Percentiles rank a stretch among this genome's conserved stretches.
These are phyloP conservation scores for Myriangium duriaei DNA, from an alignment of 2,329 filamentous ascomycete species.

Conservation along the genomic window DNA sequence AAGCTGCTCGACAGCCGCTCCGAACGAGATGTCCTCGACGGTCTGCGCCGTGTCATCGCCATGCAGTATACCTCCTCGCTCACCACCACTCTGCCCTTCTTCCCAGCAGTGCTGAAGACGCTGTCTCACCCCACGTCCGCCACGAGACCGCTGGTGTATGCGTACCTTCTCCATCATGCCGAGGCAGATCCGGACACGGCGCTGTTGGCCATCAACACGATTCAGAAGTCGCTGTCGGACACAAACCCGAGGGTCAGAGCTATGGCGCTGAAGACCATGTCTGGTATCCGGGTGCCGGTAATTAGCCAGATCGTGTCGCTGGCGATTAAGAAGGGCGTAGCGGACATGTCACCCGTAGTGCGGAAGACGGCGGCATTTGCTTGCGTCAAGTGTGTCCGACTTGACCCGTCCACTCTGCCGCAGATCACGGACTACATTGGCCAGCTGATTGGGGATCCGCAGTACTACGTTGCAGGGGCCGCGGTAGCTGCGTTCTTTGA, in stretches of 20 bases:
- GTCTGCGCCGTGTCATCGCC: slow-evolving; percentile 74
- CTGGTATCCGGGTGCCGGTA: slow-evolving; percentile 88
- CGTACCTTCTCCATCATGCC: slow-evolving; percentile 93
- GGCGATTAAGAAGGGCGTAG: slow-evolving; percentile 85
- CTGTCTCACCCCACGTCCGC: slow-evolving; percentile 87
- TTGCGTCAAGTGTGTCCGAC: slow-evolving; percentile 87
- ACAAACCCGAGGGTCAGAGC: slow-evolving; percentile 80
- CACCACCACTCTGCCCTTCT: slow-evolving; percentile 80
- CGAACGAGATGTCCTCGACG: slow-evolving; percentile 87
- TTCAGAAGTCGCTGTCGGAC: slow-evolving; percentile 94
- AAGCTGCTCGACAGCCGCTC: slow-evolving; percentile 88
- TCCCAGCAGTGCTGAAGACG: slow-evolving; percentile 97
- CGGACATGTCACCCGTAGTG: slow-evolving; percentile 89
- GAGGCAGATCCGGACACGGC: slow-evolving; percentile 93
- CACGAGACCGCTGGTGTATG: slow-evolving; percentile 97
- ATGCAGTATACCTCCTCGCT: slow-evolving; percentile 92
- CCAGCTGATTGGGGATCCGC: slow-evolving; percentile 71
- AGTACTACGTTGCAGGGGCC: slow-evolving; percentile 93
- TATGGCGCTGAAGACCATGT: slow-evolving; percentile 91
- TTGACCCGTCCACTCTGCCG: slow-evolving; percentile 75
- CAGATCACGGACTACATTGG: slow-evolving; percentile 74
- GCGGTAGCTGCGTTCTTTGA: slow-evolving; percentile 83
- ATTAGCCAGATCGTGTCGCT: slow-evolving; percentile 96
- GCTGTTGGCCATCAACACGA: slow-evolving; percentile 93
- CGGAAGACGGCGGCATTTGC: slow-evolving; percentile 85